phyloP scores from a whole-genome alignment of 352 stramenopile species.

The Thalassiosira exigua region DNA sequence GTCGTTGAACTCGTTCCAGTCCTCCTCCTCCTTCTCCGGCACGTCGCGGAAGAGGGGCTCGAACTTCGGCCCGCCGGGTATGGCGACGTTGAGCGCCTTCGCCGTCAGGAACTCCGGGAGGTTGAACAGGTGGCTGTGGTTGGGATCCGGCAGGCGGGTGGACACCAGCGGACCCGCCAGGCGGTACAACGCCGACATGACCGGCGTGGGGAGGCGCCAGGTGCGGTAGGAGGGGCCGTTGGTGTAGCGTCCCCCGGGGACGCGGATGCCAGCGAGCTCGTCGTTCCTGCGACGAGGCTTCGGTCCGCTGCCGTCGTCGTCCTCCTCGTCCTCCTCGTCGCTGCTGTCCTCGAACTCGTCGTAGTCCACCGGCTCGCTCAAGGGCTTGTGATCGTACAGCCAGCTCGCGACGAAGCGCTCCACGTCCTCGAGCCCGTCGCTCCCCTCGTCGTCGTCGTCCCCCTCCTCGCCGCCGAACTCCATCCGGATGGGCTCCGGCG shows the following conservation, averaged over 20 bases:
- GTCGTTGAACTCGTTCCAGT: conserved; percentile 99
- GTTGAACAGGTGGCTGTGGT: conserved; percentile 94
- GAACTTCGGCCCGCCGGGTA: conserved; percentile 99
- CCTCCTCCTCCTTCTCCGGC: conserved; percentile 95
- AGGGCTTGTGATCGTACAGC: conserved; percentile 98
- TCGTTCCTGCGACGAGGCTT: conserved; percentile 26
- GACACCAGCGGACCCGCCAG: conserved; percentile 96
- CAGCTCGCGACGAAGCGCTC: conserved; percentile 93
- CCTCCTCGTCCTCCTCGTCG: conserved; percentile 26
- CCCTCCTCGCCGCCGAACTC: conserved; percentile 89
- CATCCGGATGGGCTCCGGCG: conserved; percentile 96
- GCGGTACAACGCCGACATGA: conserved; percentile 98
- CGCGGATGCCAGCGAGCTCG: conserved; percentile 80
- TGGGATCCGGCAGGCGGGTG: conserved; percentile 94
- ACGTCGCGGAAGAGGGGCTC: conserved; percentile 98
- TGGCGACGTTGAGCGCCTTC: conserved; percentile 99
- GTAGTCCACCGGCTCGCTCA: conserved; percentile 63
- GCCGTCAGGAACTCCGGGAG: conserved; percentile 99
- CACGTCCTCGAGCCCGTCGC: conserved; percentile 85
- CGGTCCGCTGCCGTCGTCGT: not conserved
- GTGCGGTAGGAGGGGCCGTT: conserved; percentile 97
- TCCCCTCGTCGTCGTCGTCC: conserved; percentile 52
- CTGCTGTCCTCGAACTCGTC: conserved; percentile 62
- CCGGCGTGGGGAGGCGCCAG: conserved; percentile 96
- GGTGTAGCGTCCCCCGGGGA: conserved; percentile 88